phyloP scores from a whole-genome alignment of 441 rosid species.

The Flueggea neowawraea region DNA sequence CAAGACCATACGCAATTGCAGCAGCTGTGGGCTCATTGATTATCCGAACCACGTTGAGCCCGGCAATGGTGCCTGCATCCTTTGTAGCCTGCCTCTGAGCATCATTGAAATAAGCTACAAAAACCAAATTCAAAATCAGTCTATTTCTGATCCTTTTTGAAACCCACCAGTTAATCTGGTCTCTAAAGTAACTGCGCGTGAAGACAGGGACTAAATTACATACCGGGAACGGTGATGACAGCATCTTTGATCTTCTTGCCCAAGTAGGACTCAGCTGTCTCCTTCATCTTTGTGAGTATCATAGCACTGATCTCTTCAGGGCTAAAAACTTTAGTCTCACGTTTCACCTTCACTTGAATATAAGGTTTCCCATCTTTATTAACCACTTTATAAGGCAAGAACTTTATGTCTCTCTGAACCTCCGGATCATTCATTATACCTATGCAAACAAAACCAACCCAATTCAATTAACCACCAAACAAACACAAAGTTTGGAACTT shows the following conservation, averaged over 20 bases:
- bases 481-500: neutral
- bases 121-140: neutral
- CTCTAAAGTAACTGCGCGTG: too few relatives aligned
- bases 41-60: constrained; percentile 56
- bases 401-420: constrained; percentile 50
- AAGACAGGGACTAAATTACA: too few relatives aligned
- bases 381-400: constrained; percentile 53
- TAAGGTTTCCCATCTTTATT: constrained; percentile 57
- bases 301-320: constrained; percentile 67
- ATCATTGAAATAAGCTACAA: constrained; percentile 60
- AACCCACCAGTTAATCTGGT: too few relatives aligned
- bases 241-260: constrained; percentile 60
- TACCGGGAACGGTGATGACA: constrained; percentile 66
- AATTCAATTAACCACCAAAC: neutral
- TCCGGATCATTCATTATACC: constrained; percentile 57
- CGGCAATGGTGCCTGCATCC: constrained; percentile 52
- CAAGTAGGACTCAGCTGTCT: constrained; percentile 57
- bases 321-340: constrained; percentile 52
- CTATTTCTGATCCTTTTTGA: too few relatives aligned
- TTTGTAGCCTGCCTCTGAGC: constrained; percentile 65
- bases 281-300: constrained; percentile 61
- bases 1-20: constrained; percentile 58
- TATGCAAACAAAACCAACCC: constrained; percentile 9
- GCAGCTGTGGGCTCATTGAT: constrained; percentile 71
- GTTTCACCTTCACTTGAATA: constrained; percentile 51